Evolutionary conservation across 176 grass and related monocot species (phyloP), one percentile per base, ranked within the genome.

Genomic region (Raddia distichophylla): DNA sequence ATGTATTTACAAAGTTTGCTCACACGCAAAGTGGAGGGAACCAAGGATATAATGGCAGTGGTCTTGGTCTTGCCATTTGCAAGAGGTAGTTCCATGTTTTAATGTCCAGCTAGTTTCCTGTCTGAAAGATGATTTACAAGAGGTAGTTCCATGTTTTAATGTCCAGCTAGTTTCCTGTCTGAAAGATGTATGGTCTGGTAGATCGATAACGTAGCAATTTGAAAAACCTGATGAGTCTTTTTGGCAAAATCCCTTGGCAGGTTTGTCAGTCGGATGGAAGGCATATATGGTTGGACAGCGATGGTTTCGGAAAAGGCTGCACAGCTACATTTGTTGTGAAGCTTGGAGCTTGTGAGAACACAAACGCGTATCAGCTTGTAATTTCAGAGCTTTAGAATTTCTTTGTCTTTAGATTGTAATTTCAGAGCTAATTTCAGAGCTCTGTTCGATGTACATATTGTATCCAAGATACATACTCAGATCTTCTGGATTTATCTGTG

Each of bases 1-100:
- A 94, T 75, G 90, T 93, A 75, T 98, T 98, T 80, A 94, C 92
- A 13, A 98, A 94, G 67, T 98, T 98, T 84, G 88, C 95, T 57
- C 86, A 92, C 61, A 74, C 90, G 35, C 90, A 91, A 34, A 87
- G 48, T 50, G 88, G 84, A 84, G 90, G 80, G 80, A 91, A 82
- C 79, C 75, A 18, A 82, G 78, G 83, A n/a, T 88, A 91, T 57
- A 89, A 33, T 42, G 95, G 92, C 17, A 93, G 95, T 63, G 90
- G 95, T 73, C 92, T 94, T 84, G 89, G 92, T 40, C 37, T 40
- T 40, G 86, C 86, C 33, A 87, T 87, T 72, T 87, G 86, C 27
- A 27, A 27, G 27, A 27, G 27, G 27, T 27, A 27, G 10, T 55
- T 20, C 19, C 54, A 44, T 73, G 2, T 18, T 32, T n/a, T 44